Evolutionary conservation across 73 alveolate genomes (phyloP).

Genomic region (Symbiodinium natans): DNA sequence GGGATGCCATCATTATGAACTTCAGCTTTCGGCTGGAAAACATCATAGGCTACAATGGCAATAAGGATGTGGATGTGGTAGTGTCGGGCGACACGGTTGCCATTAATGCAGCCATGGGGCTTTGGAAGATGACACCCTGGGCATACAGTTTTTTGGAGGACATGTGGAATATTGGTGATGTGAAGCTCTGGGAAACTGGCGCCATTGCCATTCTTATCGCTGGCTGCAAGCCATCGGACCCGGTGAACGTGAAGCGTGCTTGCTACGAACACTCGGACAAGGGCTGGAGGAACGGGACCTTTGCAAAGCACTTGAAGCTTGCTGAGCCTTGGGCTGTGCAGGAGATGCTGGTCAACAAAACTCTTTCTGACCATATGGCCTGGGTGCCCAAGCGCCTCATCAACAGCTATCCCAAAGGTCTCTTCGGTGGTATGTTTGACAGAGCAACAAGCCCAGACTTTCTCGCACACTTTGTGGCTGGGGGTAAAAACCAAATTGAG

Average conservation of each 20-base stretch:
- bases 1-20: constrained; percentile 23
- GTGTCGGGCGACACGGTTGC: constrained; percentile 17
- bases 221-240: not conserved
- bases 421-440: not conserved
- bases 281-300: not conserved
- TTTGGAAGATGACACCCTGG: constrained; percentile 16
- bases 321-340: not conserved
- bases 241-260: not conserved
- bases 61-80: constrained; percentile 5
- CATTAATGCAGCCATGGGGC: not conserved
- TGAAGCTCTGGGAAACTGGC: constrained; percentile 3
- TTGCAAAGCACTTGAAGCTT: not conserved
- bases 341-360: constrained; percentile 17
- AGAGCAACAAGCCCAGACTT: not conserved
- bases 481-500: no score
- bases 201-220: not conserved
- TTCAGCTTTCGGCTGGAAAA: constrained; percentile 11
- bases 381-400: constrained; percentile 48
- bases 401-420: constrained; percentile 18
- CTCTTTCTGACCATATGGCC: not conserved
- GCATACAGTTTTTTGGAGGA: not conserved
- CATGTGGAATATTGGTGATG: constrained; percentile 24
- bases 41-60: constrained; percentile 26
- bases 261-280: constrained; percentile 6
- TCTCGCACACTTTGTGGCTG: not conserved